Evolutionary conservation across 495 filamentous ascomycete genomes (phyloP).

Genomic region (Aspergillus panamensis): DNA sequence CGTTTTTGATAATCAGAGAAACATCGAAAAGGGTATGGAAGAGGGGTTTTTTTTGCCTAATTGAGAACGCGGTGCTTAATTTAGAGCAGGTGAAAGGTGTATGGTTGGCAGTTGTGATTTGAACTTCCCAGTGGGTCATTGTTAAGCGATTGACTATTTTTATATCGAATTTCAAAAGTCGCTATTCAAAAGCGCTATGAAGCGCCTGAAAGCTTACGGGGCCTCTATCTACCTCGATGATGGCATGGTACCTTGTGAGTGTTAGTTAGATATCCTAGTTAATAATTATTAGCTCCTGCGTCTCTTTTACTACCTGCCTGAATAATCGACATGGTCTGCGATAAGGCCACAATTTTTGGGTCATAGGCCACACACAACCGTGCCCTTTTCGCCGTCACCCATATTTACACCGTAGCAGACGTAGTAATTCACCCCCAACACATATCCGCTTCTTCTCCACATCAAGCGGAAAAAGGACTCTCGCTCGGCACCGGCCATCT

Average conservation of each 20-base stretch:
- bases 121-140: conserved; percentile 5
- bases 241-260: conserved; percentile 6
- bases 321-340: conserved; percentile 6
- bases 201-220: not conserved
- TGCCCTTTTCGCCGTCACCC: conserved; percentile 7
- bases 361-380: not conserved
- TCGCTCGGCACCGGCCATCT: not conserved
- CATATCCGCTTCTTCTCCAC: not conserved
- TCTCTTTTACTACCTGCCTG: not conserved
- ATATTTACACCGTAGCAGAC: not conserved
- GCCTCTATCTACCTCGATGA: conserved; percentile 4
- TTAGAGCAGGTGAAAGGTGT: conserved; percentile 7
- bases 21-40: conserved; percentile 8
- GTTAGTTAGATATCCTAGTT: too few relatives aligned
- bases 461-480: conserved; percentile 3
- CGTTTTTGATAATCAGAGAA: conserved; percentile 13
- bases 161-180: conserved; percentile 1
- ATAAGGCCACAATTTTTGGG: conserved; percentile 2
- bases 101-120: conserved; percentile 7
- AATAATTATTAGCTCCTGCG: not conserved
- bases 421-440: not conserved
- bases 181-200: conserved; percentile 9
- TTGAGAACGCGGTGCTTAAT: conserved; percentile 5
- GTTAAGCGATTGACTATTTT: conserved; percentile 1
- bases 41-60: conserved; percentile 5